Evolutionary conservation across 2,329 filamentous ascomycete genomes (phyloP).

Genomic region (Colletotrichum chlorophyti): DNA sequence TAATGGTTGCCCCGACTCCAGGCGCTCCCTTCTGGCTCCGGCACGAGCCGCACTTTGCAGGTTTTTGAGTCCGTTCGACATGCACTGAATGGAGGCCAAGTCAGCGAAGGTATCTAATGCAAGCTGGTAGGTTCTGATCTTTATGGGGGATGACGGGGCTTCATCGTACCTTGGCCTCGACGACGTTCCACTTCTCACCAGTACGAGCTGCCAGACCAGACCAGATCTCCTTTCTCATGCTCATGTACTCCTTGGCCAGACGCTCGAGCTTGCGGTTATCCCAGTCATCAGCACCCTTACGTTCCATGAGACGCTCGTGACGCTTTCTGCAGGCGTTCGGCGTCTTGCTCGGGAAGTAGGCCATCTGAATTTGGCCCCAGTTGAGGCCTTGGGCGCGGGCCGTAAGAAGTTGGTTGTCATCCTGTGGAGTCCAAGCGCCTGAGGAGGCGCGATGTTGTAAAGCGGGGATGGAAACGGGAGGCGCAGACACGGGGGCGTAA

Average conservation of each 20-base stretch:
- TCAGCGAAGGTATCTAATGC: slow-evolving; percentile 22
- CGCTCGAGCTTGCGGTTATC: slow-evolving; percentile 77
- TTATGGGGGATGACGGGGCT: neutral
- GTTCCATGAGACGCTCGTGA: slow-evolving; percentile 84
- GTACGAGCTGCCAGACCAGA: slow-evolving; percentile 72
- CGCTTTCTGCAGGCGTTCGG: slow-evolving; percentile 89
- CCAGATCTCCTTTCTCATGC: slow-evolving; percentile 83
- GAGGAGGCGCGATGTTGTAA: slow-evolving; percentile 62
- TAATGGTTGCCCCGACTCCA: slow-evolving; percentile 53
- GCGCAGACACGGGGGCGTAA: slow-evolving; percentile 42
- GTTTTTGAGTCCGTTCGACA: slow-evolving; percentile 84
- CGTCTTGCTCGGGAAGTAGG: slow-evolving; percentile 79
- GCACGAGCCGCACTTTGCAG: slow-evolving; percentile 74
- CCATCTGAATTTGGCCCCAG: slow-evolving; percentile 81
- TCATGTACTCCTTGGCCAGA: slow-evolving; percentile 80
- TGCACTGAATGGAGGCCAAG: slow-evolving; percentile 62
- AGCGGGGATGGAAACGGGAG: slow-evolving; percentile 41
- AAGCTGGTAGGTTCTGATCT: too few relatives aligned
- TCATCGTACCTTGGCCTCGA: slow-evolving; percentile 64
- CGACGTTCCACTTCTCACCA: slow-evolving; percentile 83
- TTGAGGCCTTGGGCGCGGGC: slow-evolving; percentile 80
- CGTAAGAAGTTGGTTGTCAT: slow-evolving; percentile 76
- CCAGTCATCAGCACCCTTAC: slow-evolving; percentile 78
- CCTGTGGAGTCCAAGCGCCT: slow-evolving; percentile 74
- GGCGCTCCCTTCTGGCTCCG: slow-evolving; percentile 69